Conservation (phyloP, 2,329 filamentous ascomycete genomes). For the Alternaria conjuncta region DNA sequence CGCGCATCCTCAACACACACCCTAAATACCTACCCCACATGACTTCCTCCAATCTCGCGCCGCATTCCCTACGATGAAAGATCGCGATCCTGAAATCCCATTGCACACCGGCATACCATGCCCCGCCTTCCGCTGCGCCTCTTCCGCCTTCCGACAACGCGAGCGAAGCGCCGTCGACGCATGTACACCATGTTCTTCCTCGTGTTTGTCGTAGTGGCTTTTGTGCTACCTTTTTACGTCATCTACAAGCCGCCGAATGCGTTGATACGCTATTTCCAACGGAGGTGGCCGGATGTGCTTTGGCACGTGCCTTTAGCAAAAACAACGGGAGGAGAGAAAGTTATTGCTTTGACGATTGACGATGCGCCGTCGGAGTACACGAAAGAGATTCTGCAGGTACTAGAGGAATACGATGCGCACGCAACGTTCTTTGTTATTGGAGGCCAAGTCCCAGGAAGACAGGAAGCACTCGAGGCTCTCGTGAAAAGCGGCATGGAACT, state of each 20-base stretch:
- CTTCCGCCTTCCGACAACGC: constrained; percentile 46
- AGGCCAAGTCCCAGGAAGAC: constrained; percentile 67
- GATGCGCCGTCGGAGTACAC: constrained; percentile 81
- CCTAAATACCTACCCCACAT: background rate
- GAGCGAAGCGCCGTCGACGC: constrained; percentile 47
- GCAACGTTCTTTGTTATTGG: constrained; percentile 94
- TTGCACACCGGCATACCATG: constrained; percentile 24
- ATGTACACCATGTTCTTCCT: constrained; percentile 47
- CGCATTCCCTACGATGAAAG: background rate
- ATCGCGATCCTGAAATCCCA: background rate
- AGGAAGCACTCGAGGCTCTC: constrained; percentile 58
- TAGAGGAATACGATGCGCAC: constrained; percentile 68
- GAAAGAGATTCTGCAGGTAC: constrained; percentile 69
- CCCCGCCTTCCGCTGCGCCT: constrained; percentile 36
- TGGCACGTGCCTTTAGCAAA: constrained; percentile 67
- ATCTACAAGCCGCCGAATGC: constrained; percentile 82
- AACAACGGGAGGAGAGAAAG: constrained; percentile 55
- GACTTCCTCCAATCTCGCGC: background rate
- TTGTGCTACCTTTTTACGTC: constrained; percentile 60
- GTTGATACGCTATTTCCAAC: constrained; percentile 73
- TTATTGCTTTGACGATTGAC: constrained; percentile 85
- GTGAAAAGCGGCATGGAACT: constrained; percentile 65
- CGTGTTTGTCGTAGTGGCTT: constrained; percentile 30
- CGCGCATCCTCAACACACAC: background rate
- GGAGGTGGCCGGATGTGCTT: constrained; percentile 77